Base-by-base conservation (phyloP, 2,329 filamentous ascomycete genomes). In the Neofusicoccum laricinum region DNA sequence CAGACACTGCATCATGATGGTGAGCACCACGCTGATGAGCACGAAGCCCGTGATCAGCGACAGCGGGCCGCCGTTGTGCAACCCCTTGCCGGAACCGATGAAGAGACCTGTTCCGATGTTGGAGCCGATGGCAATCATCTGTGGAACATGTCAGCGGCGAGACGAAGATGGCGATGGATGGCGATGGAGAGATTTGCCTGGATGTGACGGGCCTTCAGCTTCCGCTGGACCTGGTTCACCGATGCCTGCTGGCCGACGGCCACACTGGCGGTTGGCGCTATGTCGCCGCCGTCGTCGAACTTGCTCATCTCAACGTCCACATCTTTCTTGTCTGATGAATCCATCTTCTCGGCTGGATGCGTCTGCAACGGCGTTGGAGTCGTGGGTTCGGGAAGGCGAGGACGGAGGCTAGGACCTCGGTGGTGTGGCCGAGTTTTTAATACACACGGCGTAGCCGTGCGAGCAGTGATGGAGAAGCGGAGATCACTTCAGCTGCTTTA, bases 121-220 rank as follows among this genome's bases (percentile, higher is more conserved):
- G 38, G 25, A 62, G 19, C 93, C 93, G 69, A 97, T 96, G 14
- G 94, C 94, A 82, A 97, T 97, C 93, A 97, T 97, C 81, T 97
- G 8, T 8, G 6, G 17, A 5, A 8, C n/a, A 19, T 17, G 41
- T 34, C 58, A 38, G 7, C 43, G 6, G 19, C 17, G n/a, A 48
- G 45, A 21, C 19, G 10, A 69, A 17, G 65, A 74, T 74, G 75
- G 64, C 76, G 75, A 7, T 75, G 75, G 36, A 30, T 30, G 25
- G 25, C 2, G 25, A 30, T 30, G 25, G 25, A 30, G 25, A 30
- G 25, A 30, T 76, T 74, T 55, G 76, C 75, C 59, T 77, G 75
- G 48, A 77, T 66, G 66, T 77, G 75, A 34, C 75, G 69, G 63
- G 69, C 71, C n/a, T 72, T 73, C 25, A 77, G 68, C 64, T 75